Percentiles rank a stretch among this genome's conserved stretches.
phyloP scores from a whole-genome alignment of 345 rosid genomes.

The Citrus mangshanensis region DNA sequence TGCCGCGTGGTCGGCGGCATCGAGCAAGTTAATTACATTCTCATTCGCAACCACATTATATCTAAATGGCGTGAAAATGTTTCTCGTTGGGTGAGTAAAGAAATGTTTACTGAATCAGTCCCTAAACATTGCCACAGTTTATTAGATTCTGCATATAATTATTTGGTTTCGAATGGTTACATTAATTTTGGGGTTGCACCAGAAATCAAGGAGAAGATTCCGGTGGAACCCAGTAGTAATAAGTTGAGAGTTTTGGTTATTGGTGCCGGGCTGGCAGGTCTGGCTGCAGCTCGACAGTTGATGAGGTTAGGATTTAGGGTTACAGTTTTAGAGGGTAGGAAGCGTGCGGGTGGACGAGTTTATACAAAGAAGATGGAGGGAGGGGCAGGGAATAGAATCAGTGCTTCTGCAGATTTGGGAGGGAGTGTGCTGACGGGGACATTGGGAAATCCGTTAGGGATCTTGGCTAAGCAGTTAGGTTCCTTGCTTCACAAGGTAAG shows the following conservation, averaged over 20 bases:
- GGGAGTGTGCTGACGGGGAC: conserved; percentile 97
- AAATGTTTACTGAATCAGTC: conserved; percentile 60
- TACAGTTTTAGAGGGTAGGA: conserved; percentile 94
- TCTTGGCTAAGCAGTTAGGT: conserved; percentile 84
- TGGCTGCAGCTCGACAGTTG: conserved; percentile 87
- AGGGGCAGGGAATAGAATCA: conserved; percentile 62
- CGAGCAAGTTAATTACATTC: conserved; percentile 94
- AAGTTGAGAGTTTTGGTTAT: conserved; percentile 56
- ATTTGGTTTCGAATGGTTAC: conserved; percentile 73
- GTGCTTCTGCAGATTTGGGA: conserved; percentile 92
- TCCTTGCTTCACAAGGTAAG: conserved; percentile 72
- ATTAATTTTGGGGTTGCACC: conserved; percentile 87
- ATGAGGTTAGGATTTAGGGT: conserved; percentile 88
- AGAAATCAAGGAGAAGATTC: conserved; percentile 63
- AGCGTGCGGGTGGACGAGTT: conserved; percentile 94
- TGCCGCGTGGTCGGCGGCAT: conserved; percentile 79
- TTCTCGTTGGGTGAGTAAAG: conserved; percentile 69
- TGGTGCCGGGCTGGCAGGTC: conserved; percentile 93
- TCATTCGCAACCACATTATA: conserved; percentile 84
- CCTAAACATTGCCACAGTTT: conserved; percentile 68
- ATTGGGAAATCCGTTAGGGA: conserved; percentile 87
- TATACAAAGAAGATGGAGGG: conserved; percentile 97
- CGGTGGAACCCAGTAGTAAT: conserved; percentile 38
- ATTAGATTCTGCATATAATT: conserved; percentile 75
- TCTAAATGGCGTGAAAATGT: conserved; percentile 82